Percentiles rank a stretch among this genome's conserved stretches.
These are phyloP conservation scores for Pseudomonodictys pantanalensis DNA, from an alignment of 495 filamentous ascomycete genomes.

Conservation along the genomic window DNA sequence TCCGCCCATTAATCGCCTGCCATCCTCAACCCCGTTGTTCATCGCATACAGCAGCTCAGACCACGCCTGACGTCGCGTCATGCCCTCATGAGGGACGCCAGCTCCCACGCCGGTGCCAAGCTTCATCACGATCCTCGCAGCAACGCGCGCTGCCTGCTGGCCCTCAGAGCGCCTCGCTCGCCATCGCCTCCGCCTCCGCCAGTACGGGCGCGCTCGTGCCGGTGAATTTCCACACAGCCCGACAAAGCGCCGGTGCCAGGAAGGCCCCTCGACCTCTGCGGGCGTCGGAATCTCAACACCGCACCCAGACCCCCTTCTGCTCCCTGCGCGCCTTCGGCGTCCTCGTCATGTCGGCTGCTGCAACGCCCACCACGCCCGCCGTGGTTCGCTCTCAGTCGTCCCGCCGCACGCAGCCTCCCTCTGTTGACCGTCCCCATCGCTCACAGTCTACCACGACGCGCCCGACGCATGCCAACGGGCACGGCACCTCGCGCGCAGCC, in stretches of 20 bases:
- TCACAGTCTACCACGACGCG: conserved; percentile 50
- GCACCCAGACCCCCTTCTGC: neutral
- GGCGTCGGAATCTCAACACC: neutral
- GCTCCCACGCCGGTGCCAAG: no score
- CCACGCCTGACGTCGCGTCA: no score
- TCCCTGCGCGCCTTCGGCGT: conserved; percentile 20
- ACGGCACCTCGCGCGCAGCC: conserved; percentile 43
- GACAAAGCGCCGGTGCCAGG: neutral
- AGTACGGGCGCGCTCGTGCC: no score
- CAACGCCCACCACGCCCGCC: conserved; percentile 47
- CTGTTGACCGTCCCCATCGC: conserved; percentile 56
- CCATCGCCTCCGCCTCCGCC: neutral
- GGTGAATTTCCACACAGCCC: no score
- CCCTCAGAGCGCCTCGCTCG: no score
- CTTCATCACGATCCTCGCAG: no score
- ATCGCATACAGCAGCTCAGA: no score
- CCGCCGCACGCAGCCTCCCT: conserved; percentile 47
- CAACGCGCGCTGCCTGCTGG: no score
- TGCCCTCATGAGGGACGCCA: no score
- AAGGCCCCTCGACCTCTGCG: neutral
- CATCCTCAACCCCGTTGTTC: no score
- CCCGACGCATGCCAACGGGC: conserved; percentile 12
- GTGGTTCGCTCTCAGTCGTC: conserved; percentile 56
- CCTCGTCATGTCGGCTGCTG: conserved; percentile 52
- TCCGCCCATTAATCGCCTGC: no score